Evolutionary conservation across 179 eudicot species (phyloP).

Genomic region (Patellifolia procumbens): DNA sequence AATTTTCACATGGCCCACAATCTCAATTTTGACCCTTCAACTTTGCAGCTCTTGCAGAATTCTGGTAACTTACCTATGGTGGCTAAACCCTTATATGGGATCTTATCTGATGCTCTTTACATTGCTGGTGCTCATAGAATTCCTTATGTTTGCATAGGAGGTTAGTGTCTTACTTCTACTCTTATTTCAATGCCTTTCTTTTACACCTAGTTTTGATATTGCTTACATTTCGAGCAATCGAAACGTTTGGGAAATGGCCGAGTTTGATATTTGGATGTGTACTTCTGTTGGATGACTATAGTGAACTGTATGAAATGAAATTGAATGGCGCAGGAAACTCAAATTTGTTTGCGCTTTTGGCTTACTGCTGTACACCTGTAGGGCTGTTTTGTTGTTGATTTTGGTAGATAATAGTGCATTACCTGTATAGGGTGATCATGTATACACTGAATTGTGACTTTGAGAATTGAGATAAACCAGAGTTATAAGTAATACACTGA

Average conservation of each 20-base stretch:
- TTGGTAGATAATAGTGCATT: background rate
- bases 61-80: constrained; percentile 80
- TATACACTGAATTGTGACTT: background rate
- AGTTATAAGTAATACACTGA: background rate
- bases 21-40: constrained; percentile 70
- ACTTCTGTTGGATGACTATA: background rate
- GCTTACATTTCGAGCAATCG: background rate
- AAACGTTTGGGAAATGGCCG: background rate
- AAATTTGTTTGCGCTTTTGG: background rate
- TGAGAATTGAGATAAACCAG: background rate
- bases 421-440: background rate
- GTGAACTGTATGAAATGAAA: background rate
- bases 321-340: background rate
- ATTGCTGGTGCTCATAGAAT: constrained; percentile 79
- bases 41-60: constrained; percentile 77
- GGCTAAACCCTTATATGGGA: constrained; percentile 86
- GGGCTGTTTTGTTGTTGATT: background rate
- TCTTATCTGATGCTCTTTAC: constrained; percentile 77
- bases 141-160: constrained; percentile 91
- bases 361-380: background rate
- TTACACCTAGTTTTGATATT: background rate
- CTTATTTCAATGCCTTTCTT: background rate
- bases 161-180: constrained; percentile 34
- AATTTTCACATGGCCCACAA: constrained; percentile 84
- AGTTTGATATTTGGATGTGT: background rate